Evolutionary conservation across 441 rosid genomes (phyloP).

Genomic region (Biscutella laevigata): DNA sequence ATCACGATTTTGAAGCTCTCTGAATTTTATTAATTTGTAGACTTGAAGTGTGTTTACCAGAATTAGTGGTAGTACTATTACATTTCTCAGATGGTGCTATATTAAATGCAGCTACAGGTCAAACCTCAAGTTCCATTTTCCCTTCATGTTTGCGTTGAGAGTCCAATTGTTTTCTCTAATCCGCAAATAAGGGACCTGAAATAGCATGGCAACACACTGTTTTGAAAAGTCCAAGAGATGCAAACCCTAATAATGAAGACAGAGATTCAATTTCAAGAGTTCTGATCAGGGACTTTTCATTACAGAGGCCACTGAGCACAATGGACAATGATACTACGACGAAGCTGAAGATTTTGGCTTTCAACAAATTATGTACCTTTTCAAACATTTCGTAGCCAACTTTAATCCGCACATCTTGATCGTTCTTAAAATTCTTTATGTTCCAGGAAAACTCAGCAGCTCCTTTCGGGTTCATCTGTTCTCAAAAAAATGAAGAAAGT

Average conservation of each 20-base stretch:
- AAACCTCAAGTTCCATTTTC: conserved; percentile 73
- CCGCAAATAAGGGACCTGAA: conserved; percentile 78
- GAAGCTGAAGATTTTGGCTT: too few relatives aligned
- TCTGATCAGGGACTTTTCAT: too few relatives aligned
- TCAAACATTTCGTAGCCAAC: conserved; percentile 68
- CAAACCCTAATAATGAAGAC: too few relatives aligned
- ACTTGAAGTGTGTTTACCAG: conserved; percentile 20
- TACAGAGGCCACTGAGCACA: too few relatives aligned
- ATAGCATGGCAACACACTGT: not conserved
- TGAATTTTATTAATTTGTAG: conserved; percentile 3
- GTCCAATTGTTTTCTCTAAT: conserved; percentile 93
- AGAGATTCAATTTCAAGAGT: too few relatives aligned
- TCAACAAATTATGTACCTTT: conserved; percentile 54
- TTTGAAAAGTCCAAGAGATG: too few relatives aligned
- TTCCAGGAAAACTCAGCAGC: conserved; percentile 74
- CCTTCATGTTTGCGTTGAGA: conserved; percentile 57
- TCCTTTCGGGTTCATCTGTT: conserved; percentile 70
- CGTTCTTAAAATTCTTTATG: conserved; percentile 62
- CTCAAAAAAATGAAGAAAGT: conserved; percentile 9
- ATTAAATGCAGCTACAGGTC: conserved; percentile 44
- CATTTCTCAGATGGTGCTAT: conserved; percentile 17
- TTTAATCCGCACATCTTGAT: conserved; percentile 76
- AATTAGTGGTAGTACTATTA: conserved; percentile 9
- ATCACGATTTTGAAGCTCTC: conserved; percentile 9
- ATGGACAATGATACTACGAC: too few relatives aligned